A percentile compares a stretch with the other conserved stretches of the same genome.
Evolutionary conservation across 1,139 yeast species (phyloP).

Genomic region (Taphrina confusa): DNA sequence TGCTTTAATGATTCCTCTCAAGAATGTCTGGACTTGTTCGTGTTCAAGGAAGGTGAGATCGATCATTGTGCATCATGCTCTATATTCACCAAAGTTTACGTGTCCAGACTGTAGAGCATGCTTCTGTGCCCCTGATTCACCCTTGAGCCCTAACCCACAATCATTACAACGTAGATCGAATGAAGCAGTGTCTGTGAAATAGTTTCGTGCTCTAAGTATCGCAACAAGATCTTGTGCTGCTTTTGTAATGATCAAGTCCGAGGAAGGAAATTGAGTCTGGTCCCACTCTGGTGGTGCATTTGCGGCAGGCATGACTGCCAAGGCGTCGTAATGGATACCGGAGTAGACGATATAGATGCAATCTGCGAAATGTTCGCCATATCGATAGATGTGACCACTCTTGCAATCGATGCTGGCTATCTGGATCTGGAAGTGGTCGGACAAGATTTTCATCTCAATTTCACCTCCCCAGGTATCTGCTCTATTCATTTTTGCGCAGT

Average conservation of each 20-base stretch:
- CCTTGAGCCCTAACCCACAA: constrained; percentile 58
- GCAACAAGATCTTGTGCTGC: constrained; percentile 52
- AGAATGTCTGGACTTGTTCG: no score
- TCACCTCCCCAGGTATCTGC: constrained; percentile 85
- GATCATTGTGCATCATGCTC: no score
- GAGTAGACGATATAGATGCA: constrained; percentile 60
- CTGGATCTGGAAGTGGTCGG: constrained; percentile 56
- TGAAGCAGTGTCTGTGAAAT: constrained; percentile 66
- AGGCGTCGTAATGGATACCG: constrained; percentile 76
- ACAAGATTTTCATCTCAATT: constrained; percentile 68
- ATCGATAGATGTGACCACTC: constrained; percentile 60
- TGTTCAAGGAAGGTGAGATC: no score
- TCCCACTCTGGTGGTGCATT: constrained; percentile 48
- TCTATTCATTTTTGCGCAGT: constrained; percentile 62
- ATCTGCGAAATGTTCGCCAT: constrained; percentile 51
- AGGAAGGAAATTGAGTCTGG: constrained; percentile 49
- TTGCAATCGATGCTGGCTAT: constrained; percentile 70
- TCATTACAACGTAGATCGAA: constrained; percentile 61
- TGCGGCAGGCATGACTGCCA: constrained; percentile 51
- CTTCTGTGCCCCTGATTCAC: constrained; percentile 66
- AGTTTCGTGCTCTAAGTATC: constrained; percentile 56
- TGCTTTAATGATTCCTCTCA: no score
- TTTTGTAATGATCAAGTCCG: constrained; percentile 46
- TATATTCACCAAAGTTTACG: constrained; percentile 59
- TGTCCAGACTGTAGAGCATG: constrained; percentile 72